Base-by-base conservation (phyloP, 83 land plant species). In the Isoetes engelmannii region DNA sequence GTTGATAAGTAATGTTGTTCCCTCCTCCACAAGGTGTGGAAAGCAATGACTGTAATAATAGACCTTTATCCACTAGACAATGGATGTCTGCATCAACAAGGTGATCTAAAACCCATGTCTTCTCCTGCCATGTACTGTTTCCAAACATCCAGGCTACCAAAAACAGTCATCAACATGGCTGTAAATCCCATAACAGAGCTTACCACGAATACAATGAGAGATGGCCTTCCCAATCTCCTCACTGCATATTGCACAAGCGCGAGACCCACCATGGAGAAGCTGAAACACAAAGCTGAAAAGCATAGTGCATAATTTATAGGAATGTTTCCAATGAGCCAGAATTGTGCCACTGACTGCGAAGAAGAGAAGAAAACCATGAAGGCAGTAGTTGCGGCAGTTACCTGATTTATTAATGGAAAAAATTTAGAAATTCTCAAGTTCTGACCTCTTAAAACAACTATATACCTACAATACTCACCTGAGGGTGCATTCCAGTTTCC, bases 311-410 rank as follows among this genome's bases (percentile, higher is more conserved):
- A 57, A 6, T 79, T 69, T 6, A 78, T 43, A 19, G 82, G 85
- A 48, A 76, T 82, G 82, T 82, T 80, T 7, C 97, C 97, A 66
- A 92, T 18, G 20, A 89, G 59, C 69, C 92, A 63, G 77, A 78
- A 92, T 72, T 92, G 90, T 18, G 82, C 73, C 61, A 83, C 80
- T n/a, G 97, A 89, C 90, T 86, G 77, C 6, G 97, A 83, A 9
- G 94, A 77, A 20, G 97, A 84, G 84, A 92, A 92, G 69, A 89
- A 83, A 46, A 92, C 88, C 88, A 92, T 89, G 77, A 80, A 85
- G 13, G 84, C 73, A 28, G 76, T 69, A 12, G 88, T 85, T 47
- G 84, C 88, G 4, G 88, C 88, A 44, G 88, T 73, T 49, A 71
- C 77, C 88, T 85, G 78, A 28, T 28, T 28, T 28, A 28, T 28